These are phyloP conservation scores for Pyrus pyrifolia DNA, from an alignment of 306 rosid species.

Conservation along the genomic window DNA sequence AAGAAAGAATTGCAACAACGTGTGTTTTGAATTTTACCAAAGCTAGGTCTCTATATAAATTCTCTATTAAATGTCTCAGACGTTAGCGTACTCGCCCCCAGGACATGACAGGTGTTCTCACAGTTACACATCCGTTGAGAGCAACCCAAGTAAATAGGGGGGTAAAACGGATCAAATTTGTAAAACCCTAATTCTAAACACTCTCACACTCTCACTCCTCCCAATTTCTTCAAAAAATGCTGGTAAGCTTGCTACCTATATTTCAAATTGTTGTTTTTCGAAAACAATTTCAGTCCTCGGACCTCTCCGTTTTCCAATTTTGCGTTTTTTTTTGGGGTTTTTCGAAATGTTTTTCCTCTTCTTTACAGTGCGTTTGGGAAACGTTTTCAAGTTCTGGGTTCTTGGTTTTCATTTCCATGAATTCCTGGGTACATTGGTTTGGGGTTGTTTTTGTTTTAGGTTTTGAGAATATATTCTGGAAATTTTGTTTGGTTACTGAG, in stretches of 20 bases:
- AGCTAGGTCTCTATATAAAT: background rate
- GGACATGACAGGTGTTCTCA: background rate
- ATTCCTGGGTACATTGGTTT: background rate
- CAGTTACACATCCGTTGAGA: background rate
- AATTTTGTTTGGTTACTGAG: background rate
- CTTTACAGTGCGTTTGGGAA: background rate
- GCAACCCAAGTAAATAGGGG: background rate
- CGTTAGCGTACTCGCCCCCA: background rate
- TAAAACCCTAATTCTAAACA: background rate
- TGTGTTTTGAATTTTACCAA: background rate
- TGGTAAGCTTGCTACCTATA: background rate
- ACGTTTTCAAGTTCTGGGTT: background rate
- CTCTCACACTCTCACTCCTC: background rate
- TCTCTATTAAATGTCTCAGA: background rate
- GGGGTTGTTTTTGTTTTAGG: background rate
- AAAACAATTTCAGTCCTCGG: background rate
- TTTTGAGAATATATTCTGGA: background rate
- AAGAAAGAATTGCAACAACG: background rate
- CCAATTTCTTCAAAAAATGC: background rate
- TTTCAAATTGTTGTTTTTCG: background rate
- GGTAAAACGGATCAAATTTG: background rate
- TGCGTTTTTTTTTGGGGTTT: background rate
- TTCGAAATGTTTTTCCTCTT: background rate
- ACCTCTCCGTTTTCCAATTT: background rate
- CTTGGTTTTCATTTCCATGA: background rate